phyloP scores from a whole-genome alignment of 1,284 basidiomycete species.

The Apiotrichum gamsii region DNA sequence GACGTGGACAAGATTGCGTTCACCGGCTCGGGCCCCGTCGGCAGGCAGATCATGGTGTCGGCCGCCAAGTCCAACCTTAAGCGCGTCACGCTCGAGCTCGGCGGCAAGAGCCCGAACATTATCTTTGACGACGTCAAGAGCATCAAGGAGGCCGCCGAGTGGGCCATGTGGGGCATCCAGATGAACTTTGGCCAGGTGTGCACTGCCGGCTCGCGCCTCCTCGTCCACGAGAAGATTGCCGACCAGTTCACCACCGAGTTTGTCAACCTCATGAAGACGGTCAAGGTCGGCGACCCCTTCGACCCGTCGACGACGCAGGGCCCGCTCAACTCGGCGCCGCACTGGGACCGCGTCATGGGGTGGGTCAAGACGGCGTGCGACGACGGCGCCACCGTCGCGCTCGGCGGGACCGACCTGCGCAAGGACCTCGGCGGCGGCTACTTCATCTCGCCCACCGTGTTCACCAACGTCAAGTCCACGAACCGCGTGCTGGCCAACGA shows the following conservation, averaged over 20 bases:
- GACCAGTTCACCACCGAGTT: slow-evolving; percentile 68
- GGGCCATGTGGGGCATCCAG: slow-evolving; percentile 21
- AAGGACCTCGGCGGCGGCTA: slow-evolving; percentile 18
- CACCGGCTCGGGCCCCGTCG: slow-evolving; percentile 60
- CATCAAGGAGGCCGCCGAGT: slow-evolving; percentile 18
- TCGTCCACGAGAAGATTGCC: slow-evolving; percentile 71
- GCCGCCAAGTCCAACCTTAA: slow-evolving; percentile 75
- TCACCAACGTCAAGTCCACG: slow-evolving; percentile 35
- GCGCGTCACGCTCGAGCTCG: slow-evolving; percentile 52
- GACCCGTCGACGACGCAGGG: slow-evolving; percentile 67
- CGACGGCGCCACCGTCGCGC: slow-evolving; percentile 72
- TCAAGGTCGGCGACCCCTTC: slow-evolving; percentile 65
- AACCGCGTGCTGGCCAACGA: slow-evolving; percentile 41
- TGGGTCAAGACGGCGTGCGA: slow-evolving; percentile 83
- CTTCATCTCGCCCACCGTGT: slow-evolving; percentile 40
- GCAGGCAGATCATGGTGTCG: slow-evolving; percentile 74
- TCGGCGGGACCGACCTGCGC: slow-evolving; percentile 59
- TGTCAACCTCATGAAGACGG: slow-evolving; percentile 58
- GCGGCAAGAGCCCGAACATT: slow-evolving; percentile 42
- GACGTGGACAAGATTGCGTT: slow-evolving; percentile 63
- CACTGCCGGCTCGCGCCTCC: slow-evolving; percentile 53
- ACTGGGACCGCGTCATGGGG: slow-evolving; percentile 80
- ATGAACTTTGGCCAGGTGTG: slow-evolving; percentile 15
- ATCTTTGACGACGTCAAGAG: slow-evolving; percentile 20
- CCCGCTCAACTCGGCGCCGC: slow-evolving; percentile 72